Evolutionary conservation across 1,139 yeast species (phyloP).

Genomic region (Hansenula anomala): DNA sequence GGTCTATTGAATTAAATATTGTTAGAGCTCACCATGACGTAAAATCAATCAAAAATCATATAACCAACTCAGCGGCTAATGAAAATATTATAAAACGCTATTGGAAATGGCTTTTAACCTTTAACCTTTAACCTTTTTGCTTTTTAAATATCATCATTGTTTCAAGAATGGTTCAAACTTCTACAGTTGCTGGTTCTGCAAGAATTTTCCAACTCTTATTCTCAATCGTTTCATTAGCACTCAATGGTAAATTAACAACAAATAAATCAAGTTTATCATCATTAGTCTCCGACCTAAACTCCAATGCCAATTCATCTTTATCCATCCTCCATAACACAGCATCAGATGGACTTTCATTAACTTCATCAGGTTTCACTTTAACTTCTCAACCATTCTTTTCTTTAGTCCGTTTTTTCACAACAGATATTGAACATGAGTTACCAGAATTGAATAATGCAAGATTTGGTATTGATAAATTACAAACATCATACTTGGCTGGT

Average conservation of each 20-base stretch:
- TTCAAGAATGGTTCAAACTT: not conserved
- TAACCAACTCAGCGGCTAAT: no score
- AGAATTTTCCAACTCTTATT: not conserved
- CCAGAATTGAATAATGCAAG: not conserved
- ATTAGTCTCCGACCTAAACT: not conserved
- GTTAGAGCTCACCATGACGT: no score
- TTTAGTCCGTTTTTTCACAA: not conserved
- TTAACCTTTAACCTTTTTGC: no score
- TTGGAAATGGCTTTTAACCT: no score
- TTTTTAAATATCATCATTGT: no score
- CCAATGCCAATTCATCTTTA: not conserved
- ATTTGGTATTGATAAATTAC: not conserved
- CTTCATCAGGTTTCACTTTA: conserved; percentile 3
- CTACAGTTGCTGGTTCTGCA: not conserved
- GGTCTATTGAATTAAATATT: no score
- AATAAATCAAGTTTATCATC: not conserved
- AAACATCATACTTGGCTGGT: conserved; percentile 1
- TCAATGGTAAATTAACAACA: conserved; percentile 1
- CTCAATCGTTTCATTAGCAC: not conserved
- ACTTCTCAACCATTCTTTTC: not conserved
- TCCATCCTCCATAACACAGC: not conserved
- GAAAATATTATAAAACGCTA: no score
- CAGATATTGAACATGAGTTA: conserved; percentile 2
- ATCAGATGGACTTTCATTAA: conserved; percentile 5
- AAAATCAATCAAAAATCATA: no score